Conservation (phyloP, 2,329 filamentous ascomycete species). For the Stagonosporopsis vannaccii region DNA sequence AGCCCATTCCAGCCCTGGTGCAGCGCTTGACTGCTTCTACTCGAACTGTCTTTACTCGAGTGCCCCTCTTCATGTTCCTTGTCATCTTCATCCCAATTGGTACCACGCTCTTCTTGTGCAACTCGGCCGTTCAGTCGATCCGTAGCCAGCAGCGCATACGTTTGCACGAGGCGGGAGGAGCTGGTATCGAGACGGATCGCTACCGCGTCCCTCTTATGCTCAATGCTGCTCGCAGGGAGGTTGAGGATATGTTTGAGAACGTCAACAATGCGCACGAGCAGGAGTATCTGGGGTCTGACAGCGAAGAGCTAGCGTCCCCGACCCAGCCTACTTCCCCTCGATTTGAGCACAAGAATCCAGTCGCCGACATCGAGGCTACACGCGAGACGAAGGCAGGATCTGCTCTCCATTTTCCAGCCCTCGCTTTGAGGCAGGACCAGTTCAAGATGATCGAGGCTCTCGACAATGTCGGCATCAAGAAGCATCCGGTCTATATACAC, state of each 20-base stretch:
- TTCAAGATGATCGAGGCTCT: constrained; percentile 84
- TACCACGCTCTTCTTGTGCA: constrained; percentile 74
- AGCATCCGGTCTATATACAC: constrained; percentile 74
- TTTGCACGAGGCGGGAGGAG: constrained; percentile 75
- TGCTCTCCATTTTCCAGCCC: constrained; percentile 66
- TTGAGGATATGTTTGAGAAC: constrained; percentile 79
- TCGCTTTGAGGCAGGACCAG: constrained; percentile 81
- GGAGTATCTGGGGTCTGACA: constrained; percentile 70
- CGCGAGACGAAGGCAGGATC: constrained; percentile 39
- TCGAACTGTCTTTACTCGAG: constrained; percentile 55
- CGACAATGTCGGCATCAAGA: constrained; percentile 67
- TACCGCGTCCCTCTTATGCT: constrained; percentile 77
- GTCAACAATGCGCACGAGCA: constrained; percentile 73
- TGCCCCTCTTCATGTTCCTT: constrained; percentile 72
- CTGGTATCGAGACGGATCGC: constrained; percentile 70
- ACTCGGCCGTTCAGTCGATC: constrained; percentile 77
- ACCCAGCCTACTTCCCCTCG: constrained; percentile 29
- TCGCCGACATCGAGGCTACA: constrained; percentile 37
- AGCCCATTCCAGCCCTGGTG: constrained; percentile 45
- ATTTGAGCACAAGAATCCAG: constrained; percentile 20
- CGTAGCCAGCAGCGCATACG: constrained; percentile 77
- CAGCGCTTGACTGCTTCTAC: constrained; percentile 46
- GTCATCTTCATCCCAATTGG: constrained; percentile 77
- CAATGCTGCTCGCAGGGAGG: constrained; percentile 75
- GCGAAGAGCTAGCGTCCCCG: constrained; percentile 51